These are phyloP conservation scores for Starmerella sp. DNA, from an alignment of 805 yeast species.

Conservation along the genomic window DNA sequence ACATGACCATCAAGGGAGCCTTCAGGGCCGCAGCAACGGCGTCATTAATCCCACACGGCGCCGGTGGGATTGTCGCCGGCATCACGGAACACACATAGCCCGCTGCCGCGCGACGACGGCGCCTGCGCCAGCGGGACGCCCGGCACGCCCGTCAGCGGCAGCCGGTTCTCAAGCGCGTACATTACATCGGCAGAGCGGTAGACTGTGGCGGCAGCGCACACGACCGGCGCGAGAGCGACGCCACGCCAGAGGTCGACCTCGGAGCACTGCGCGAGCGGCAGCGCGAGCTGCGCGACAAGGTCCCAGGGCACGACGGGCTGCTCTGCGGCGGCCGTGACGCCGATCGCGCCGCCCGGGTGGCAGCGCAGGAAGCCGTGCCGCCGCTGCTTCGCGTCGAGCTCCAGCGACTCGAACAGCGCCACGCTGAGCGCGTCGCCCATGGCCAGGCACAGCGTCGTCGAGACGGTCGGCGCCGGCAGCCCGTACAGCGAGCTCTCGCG, in stretches of 20 bases:
- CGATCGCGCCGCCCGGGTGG: slow-evolving; percentile 92
- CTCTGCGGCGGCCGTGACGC: slow-evolving; percentile 30
- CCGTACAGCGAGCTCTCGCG: slow-evolving; percentile 62
- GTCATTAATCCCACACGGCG: slow-evolving; percentile 13
- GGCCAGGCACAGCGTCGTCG: slow-evolving; percentile 65
- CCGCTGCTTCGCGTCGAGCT: slow-evolving; percentile 44
- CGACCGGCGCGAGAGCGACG: slow-evolving; percentile 10
- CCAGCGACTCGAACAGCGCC: slow-evolving; percentile 58
- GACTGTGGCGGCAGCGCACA: slow-evolving; percentile 6
- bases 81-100: slow-evolving; percentile 15
- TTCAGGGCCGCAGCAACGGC: background rate
- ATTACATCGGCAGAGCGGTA: slow-evolving; percentile 18
- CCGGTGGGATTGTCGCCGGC: slow-evolving; percentile 10
- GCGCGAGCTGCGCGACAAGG: slow-evolving; percentile 13
- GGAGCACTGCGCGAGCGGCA: slow-evolving; percentile 11
- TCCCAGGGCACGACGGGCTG: slow-evolving; percentile 10
- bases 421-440: slow-evolving; percentile 70
- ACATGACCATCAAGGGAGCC: no score
- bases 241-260: slow-evolving; percentile 22
- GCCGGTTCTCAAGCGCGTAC: slow-evolving; percentile 46
- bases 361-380: slow-evolving; percentile 49
- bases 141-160: background rate
- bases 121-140: slow-evolving; percentile 8
- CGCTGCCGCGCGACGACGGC: slow-evolving; percentile 7
- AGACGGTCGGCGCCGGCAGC: slow-evolving; percentile 75